A percentile compares a stretch with the other conserved stretches of the same genome.
phyloP scores from a whole-genome alignment of 1,139 yeast genomes.

The Magnusiomyces tetraspermus region DNA sequence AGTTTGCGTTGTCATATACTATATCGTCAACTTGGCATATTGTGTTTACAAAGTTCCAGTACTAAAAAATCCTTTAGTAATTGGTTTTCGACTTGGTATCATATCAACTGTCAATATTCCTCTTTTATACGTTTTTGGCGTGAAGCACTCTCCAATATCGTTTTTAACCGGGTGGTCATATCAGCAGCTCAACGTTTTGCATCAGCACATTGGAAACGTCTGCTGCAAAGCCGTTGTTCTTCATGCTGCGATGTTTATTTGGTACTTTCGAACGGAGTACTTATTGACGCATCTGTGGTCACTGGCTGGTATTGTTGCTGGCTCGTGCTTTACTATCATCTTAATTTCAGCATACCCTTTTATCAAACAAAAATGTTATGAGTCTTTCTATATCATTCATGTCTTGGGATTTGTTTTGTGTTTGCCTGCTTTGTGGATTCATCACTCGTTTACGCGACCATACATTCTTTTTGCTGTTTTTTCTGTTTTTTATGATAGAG shows the following conservation, averaged over 20 bases:
- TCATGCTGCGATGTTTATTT: conserved; percentile 20
- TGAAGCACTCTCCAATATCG: conserved; percentile 23
- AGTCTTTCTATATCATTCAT: conserved; percentile 23
- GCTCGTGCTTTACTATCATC: conserved; percentile 18
- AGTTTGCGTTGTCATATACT: conserved; percentile 7
- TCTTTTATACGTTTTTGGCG: conserved; percentile 23
- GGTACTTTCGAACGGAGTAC: conserved; percentile 20
- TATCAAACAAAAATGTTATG: conserved; percentile 16
- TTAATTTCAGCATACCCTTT: conserved; percentile 18
- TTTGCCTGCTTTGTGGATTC: conserved; percentile 22
- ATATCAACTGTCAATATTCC: conserved; percentile 22
- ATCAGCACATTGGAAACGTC: conserved; percentile 22
- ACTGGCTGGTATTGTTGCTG: conserved; percentile 21
- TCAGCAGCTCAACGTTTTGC: conserved; percentile 26
- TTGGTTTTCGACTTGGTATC: conserved; percentile 24
- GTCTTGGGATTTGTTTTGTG: conserved; percentile 20
- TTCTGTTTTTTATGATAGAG: conserved; percentile 22
- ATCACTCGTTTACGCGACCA: conserved; percentile 22
- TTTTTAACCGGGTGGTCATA: conserved; percentile 27
- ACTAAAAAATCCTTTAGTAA: conserved; percentile 15
- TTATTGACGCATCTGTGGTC: conserved; percentile 20
- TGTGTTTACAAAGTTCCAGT: conserved; percentile 15
- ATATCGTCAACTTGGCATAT: conserved; percentile 10
- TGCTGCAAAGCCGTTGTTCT: conserved; percentile 17
- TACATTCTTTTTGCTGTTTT: conserved; percentile 20